phyloP scores from a whole-genome alignment of 257 asterid genomes.

The Przewalskia tangutica region DNA sequence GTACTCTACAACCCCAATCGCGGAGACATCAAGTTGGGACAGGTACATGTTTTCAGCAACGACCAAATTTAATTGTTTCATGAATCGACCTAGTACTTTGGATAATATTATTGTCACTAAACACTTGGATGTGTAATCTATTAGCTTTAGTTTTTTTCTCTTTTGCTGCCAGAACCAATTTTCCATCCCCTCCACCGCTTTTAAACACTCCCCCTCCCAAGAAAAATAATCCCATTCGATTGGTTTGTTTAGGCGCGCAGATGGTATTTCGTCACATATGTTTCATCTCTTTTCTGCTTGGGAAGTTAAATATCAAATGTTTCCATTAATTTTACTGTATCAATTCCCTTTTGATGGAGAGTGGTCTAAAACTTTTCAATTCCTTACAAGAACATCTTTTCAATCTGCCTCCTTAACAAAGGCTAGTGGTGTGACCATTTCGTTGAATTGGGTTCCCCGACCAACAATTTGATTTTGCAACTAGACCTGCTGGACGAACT shows the following conservation, averaged over 20 bases:
- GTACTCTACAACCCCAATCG: constrained; percentile 81
- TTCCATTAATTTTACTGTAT: neutral
- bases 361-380: neutral
- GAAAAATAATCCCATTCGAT: neutral
- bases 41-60: constrained; percentile 35
- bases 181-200: neutral
- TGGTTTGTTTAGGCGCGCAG: neutral
- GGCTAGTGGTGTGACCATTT: neutral
- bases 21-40: constrained; percentile 91
- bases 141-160: neutral
- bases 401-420: neutral
- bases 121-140: neutral
- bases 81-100: neutral
- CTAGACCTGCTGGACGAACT: neutral
- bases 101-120: neutral
- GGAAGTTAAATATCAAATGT: neutral
- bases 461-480: neutral
- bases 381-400: neutral
- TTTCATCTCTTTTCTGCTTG: neutral
- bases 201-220: neutral
- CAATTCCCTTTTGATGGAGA: neutral
- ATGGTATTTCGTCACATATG: neutral
- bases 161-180: neutral
- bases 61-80: neutral
- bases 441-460: neutral